Conservation (phyloP, 176 grass and related monocot genomes). For the Carex kokanica region DNA sequence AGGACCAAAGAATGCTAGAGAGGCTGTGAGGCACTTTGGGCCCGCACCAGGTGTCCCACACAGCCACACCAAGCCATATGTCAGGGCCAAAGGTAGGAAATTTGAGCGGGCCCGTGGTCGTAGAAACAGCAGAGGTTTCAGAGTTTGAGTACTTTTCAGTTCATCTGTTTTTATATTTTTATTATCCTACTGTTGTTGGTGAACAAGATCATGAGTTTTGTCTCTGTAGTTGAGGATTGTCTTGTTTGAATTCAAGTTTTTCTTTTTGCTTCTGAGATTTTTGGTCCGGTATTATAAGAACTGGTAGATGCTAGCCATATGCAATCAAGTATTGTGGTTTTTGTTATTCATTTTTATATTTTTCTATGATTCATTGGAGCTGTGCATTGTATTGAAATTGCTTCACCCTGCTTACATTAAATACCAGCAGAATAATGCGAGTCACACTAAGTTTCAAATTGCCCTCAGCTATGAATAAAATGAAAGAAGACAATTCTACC, state of each 20-base stretch:
- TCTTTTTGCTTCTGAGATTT: conserved; percentile 14
- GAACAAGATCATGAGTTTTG: neutral
- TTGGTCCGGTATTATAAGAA: no score
- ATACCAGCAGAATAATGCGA: no score
- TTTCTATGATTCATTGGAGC: neutral
- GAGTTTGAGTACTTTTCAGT: conserved; percentile 31
- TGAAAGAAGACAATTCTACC: no score
- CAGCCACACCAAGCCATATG: conserved; percentile 71
- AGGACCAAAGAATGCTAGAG: conserved; percentile 69
- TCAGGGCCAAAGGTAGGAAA: conserved; percentile 70
- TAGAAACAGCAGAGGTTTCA: conserved; percentile 80
- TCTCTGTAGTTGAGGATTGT: conserved; percentile 9
- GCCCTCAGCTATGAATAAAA: no score
- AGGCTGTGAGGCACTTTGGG: conserved; percentile 74
- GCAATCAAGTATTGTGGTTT: conserved; percentile 20
- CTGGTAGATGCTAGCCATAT: conserved; percentile 10
- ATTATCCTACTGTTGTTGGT: conserved; percentile 21
- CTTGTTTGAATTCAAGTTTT: conserved; percentile 1
- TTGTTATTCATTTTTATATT: neutral
- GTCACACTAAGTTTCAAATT: no score
- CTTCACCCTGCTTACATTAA: no score
- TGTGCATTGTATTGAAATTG: no score
- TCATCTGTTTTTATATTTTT: conserved; percentile 17
- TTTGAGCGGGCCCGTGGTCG: conserved; percentile 76
- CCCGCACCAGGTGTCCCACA: conserved; percentile 65